Conservation (phyloP, 1,284 basidiomycete species). For the Melanopsichium pennsylvanicum region DNA sequence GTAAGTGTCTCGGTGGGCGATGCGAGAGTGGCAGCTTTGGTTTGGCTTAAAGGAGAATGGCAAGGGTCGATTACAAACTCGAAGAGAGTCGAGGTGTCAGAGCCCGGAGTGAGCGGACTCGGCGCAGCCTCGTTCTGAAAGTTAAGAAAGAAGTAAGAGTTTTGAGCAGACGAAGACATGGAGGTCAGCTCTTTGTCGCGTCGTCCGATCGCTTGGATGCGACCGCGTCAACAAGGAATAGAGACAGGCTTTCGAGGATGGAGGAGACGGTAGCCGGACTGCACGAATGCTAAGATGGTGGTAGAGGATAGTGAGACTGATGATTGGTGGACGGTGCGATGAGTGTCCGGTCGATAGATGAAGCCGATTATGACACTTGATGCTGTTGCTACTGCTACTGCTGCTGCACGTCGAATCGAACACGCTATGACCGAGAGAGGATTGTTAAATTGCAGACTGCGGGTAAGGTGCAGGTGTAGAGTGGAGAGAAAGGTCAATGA, state of each 20-base stretch:
- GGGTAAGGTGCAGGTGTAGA: not conserved
- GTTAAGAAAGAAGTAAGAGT: slow-evolving; percentile 6
- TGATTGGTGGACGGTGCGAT: not conserved
- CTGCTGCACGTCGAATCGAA: not conserved
- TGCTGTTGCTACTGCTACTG: too few relatives aligned
- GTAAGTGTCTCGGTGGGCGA: slow-evolving; percentile 30
- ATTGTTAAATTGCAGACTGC: not conserved
- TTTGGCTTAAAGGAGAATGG: not conserved
- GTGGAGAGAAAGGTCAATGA: slow-evolving; percentile 1
- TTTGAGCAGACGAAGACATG: slow-evolving; percentile 22
- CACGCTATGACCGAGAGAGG: not conserved
- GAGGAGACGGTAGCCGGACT: too few relatives aligned
- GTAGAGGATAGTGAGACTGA: not conserved
- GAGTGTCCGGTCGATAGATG: not conserved
- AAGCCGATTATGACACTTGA: too few relatives aligned
- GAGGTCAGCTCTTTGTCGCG: slow-evolving; percentile 17
- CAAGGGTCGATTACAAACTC: slow-evolving; percentile 21
- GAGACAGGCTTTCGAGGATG: too few relatives aligned
- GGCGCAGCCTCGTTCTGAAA: slow-evolving; percentile 14
- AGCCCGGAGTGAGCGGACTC: slow-evolving; percentile 35
- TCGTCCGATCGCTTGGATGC: slow-evolving; percentile 12
- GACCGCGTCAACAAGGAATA: not conserved
- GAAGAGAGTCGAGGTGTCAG: slow-evolving; percentile 34
- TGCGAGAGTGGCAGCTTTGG: slow-evolving; percentile 8
- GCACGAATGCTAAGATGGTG: not conserved